These are phyloP conservation scores for Aspergillus pseudoglaucus DNA, from an alignment of 2,329 filamentous ascomycete species.

Conservation along the genomic window DNA sequence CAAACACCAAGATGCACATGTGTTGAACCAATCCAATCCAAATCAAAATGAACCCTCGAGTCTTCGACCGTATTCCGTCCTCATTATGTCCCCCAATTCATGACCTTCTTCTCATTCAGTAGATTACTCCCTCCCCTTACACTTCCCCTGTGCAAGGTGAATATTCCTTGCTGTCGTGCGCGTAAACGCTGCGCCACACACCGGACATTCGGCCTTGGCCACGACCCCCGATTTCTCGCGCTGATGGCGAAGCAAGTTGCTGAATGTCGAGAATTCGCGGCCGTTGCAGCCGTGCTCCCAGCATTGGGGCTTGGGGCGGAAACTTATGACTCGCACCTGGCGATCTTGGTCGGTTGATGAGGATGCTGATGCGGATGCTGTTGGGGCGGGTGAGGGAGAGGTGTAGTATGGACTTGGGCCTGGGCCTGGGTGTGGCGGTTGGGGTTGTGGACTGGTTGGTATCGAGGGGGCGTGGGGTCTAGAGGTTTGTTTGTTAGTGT, in stretches of 20 bases:
- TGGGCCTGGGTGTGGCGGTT: slow-evolving; percentile 11
- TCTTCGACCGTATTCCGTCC: no score
- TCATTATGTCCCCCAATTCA: slow-evolving; percentile 14
- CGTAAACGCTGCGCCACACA: slow-evolving; percentile 90
- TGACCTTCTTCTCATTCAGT: slow-evolving; percentile 6
- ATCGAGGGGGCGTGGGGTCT: slow-evolving; percentile 22
- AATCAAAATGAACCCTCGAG: background rate
- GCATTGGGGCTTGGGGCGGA: slow-evolving; percentile 86
- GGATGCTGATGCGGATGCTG: slow-evolving; percentile 19
- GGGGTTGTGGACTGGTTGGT: slow-evolving; percentile 18
- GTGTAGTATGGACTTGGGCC: no score
- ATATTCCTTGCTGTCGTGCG: slow-evolving; percentile 83
- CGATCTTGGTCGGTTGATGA: slow-evolving; percentile 31
- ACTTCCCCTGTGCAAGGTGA: slow-evolving; percentile 82
- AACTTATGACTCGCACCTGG: slow-evolving; percentile 64
- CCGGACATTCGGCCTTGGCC: slow-evolving; percentile 79
- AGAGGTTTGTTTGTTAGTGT: background rate
- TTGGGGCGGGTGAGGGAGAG: slow-evolving; percentile 11
- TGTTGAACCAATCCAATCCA: background rate
- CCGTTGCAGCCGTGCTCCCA: slow-evolving; percentile 98
- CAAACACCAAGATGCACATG: background rate
- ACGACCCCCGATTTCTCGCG: slow-evolving; percentile 90
- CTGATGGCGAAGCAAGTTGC: slow-evolving; percentile 86
- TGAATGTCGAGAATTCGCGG: slow-evolving; percentile 91
- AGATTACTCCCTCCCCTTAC: slow-evolving; percentile 52